Conservation (phyloP, 1,139 yeast species). For the Zygoascus sp. region DNA sequence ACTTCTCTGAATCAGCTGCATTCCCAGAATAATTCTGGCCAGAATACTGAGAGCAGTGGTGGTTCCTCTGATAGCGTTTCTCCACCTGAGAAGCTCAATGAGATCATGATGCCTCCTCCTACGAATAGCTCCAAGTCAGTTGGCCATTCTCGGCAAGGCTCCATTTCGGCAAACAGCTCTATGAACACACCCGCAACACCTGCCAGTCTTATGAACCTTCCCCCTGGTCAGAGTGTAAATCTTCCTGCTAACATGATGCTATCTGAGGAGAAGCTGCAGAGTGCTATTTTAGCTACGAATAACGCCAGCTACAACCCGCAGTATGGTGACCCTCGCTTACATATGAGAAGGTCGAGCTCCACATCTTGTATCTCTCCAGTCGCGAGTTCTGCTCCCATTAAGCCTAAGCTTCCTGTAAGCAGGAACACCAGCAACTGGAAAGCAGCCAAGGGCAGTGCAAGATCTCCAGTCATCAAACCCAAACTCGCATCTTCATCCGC, state of each 20-base stretch:
- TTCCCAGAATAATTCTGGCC: no score
- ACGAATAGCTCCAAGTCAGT: conserved; percentile 17
- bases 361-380: conserved; percentile 15
- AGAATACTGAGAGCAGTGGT: conserved; percentile 8
- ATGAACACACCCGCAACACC: conserved; percentile 26
- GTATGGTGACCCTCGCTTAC: conserved; percentile 8
- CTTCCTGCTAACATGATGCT: conserved; percentile 15
- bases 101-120: conserved; percentile 29
- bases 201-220: conserved; percentile 42
- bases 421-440: conserved; percentile 16
- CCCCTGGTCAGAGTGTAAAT: conserved; percentile 17
- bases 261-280: conserved; percentile 26
- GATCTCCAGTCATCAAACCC: conserved; percentile 27
- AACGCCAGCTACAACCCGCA: conserved; percentile 16
- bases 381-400: conserved; percentile 21
- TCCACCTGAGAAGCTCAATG: conserved; percentile 27
- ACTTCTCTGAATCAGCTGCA: conserved; percentile 9
- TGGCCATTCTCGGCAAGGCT: conserved; percentile 11
- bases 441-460: conserved; percentile 17
- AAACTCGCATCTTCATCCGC: conserved; percentile 17
- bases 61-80: conserved; percentile 25
- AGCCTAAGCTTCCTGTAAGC: conserved; percentile 21
- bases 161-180: conserved; percentile 14
- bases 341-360: conserved; percentile 12
- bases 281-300: conserved; percentile 28